phyloP scores from a whole-genome alignment of 2,329 filamentous ascomycete genomes.

The Phialophora chinensis region DNA sequence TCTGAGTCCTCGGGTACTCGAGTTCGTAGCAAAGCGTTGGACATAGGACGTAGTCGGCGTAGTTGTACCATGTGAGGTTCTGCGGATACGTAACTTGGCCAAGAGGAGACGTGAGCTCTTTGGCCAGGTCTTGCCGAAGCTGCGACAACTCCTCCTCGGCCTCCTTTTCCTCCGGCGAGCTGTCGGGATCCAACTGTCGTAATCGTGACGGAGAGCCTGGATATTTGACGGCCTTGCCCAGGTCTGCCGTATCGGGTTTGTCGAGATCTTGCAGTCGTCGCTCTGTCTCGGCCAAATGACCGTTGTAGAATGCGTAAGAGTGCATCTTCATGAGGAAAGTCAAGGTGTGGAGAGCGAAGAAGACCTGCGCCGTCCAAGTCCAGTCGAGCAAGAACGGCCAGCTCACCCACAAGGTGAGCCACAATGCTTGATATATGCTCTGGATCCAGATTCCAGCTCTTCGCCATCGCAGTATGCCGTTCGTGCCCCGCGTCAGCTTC shows the following conservation, averaged over 20 bases:
- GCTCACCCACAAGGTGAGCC: conserved; percentile 82
- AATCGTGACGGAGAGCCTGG: conserved; percentile 58
- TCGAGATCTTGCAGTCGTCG: conserved; percentile 81
- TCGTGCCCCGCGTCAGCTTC: conserved; percentile 64
- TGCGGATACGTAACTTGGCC: conserved; percentile 88
- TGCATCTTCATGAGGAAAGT: conserved; percentile 99
- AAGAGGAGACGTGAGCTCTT: conserved; percentile 87
- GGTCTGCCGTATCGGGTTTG: conserved; percentile 59
- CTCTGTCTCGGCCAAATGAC: conserved; percentile 87
- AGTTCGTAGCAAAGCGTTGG: conserved; percentile 97
- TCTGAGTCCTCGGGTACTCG: conserved; percentile 82
- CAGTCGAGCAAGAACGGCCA: conserved; percentile 85
- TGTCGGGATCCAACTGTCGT: conserved; percentile 39
- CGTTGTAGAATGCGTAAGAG: conserved; percentile 97
- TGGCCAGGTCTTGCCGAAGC: conserved; percentile 83
- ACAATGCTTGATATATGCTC: conserved; percentile 77
- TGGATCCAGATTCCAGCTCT: conserved; percentile 80
- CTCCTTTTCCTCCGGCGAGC: conserved; percentile 43
- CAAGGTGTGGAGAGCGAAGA: conserved; percentile 87
- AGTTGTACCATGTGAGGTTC: conserved; percentile 84
- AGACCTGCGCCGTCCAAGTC: conserved; percentile 98
- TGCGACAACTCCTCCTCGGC: conserved; percentile 64
- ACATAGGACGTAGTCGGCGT: conserved; percentile 83
- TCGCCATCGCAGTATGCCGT: conserved; percentile 70
- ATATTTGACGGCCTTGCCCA: conserved; percentile 76